Evolutionary conservation across 495 filamentous ascomycete species (phyloP), one percentile per base, ranked within the genome.

Genomic region (Trichoderma asperelloides): DNA sequence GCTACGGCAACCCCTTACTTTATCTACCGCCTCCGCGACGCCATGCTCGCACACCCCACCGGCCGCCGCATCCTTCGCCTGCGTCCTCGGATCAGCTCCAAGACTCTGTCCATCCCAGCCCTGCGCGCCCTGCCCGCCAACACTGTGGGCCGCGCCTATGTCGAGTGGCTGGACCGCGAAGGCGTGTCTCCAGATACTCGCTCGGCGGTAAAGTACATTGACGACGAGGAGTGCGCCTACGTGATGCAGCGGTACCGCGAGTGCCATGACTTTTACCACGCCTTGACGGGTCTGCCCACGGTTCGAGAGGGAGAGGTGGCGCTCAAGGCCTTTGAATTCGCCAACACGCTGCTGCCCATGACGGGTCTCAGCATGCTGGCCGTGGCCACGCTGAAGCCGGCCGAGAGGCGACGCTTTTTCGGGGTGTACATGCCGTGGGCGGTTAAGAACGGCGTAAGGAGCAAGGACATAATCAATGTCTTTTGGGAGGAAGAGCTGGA

Each of bases 201-300:
- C 12, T 79, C 86, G 43, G 70, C 74, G 21, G 95, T 98, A 28
- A 84, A 88, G 55, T 97, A 96, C 77, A 92, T 98, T 65, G 94
- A 97, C 75, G 89, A 97, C 74, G 87, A 87, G 65, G 95, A 98
- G 74, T 96, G 91, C 75, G 95, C 95, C 23, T 98, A 98, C 76
- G 95, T 98, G 4, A 96, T 98, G 91, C 95, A 98, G 84, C 87
- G 95, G 37, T 98, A 98, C 78, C 87, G 95, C 62, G 96, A 98
- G 77, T 95, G 90, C 72, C 95, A 98, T 76, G 95, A 98, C 74
- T 98, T 98, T 82, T 98, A 96, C 81, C 95, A 98, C 77, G 95
- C 96, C 0, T 80, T 98, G 41, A 97, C 93, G 15, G 95, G 95
- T 0, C 80, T 98, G 40, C 95, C 96, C 0, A 85, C 92, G n/a